Evolutionary conservation across 768 basidiomycete genomes (phyloP), one percentile per base, ranked within the genome.

Genomic region (Podaxis sp.): DNA sequence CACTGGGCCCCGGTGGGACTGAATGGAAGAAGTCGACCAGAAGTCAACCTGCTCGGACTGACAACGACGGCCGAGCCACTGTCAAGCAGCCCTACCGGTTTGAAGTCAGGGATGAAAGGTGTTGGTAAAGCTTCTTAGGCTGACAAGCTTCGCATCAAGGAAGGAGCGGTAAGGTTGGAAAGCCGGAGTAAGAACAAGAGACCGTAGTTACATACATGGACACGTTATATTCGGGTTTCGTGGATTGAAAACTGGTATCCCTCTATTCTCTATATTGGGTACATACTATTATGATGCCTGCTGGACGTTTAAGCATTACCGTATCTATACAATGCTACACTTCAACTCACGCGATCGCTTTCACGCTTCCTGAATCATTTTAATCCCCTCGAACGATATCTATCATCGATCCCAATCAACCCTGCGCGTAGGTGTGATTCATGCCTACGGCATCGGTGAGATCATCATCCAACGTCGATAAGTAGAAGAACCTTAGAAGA

Each of bases 31-130:
- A 26, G 46, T 46, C 42, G 15, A 33, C 12, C 28, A 12, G n/a
- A 17, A 17, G 19, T 30, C 28, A 30, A 30, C 28, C 28, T 30
- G 12, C 13, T 6, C 56, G 26, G 19, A 19, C 13, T 48, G 15
- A 39, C 26, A 49, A 36, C 40, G 7, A 24, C 17, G n/a, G 30
- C 15, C 24, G 40, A 26, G 22, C 26, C 12, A 39, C 38, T 5
- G 49, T 26, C 48, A 4, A 13, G 52, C 15, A 49, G 22, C n/a
- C 11, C 48, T 26, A 26, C 22, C 19, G 53, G 52, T 24, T 55
- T 39, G 30, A 22, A n/a, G 40, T 24, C 53, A 61, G 60, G 60
- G 60, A 36, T 53, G 60, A 55, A n/a, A 26, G 26, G 40, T 53
- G 52, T 44, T 54, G 60, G 58, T 52, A 51, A 9, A 38, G 6